phyloP scores from a whole-genome alignment of 345 rosid species.

The Draba incana region DNA sequence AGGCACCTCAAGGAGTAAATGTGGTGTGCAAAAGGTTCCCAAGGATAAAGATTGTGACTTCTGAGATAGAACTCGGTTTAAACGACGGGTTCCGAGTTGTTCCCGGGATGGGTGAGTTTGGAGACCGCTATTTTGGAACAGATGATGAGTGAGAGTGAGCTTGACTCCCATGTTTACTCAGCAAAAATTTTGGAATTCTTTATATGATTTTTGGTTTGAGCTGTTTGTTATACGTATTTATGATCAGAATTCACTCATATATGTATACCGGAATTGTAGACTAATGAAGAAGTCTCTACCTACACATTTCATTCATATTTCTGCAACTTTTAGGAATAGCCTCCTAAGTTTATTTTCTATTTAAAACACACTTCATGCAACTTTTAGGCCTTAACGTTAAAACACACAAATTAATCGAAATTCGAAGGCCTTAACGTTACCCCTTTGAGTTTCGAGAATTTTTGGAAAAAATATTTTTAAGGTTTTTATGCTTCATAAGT shows the following conservation, averaged over 20 bases:
- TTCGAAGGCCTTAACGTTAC: too few relatives aligned
- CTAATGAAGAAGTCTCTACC: not conserved
- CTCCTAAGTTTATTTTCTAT: too few relatives aligned
- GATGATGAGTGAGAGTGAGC: slow-evolving; percentile 59
- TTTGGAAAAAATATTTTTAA: too few relatives aligned
- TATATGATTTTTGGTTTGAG: not conserved
- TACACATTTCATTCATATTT: too few relatives aligned
- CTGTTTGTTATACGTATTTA: not conserved
- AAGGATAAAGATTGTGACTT: slow-evolving; percentile 90
- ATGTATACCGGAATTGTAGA: not conserved
- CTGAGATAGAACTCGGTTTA: slow-evolving; percentile 85
- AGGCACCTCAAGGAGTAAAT: slow-evolving; percentile 95
- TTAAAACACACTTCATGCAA: too few relatives aligned
- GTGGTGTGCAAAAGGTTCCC: slow-evolving; percentile 91
- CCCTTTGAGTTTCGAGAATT: too few relatives aligned
- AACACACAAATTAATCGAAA: too few relatives aligned
- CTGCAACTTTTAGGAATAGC: too few relatives aligned
- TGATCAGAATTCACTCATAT: slow-evolving; percentile 1
- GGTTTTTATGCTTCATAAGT: too few relatives aligned
- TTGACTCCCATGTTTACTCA: not conserved
- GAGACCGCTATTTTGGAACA: slow-evolving; percentile 93
- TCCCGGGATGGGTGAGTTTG: slow-evolving; percentile 97
- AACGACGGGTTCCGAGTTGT: slow-evolving; percentile 83
- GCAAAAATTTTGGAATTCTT: not conserved
- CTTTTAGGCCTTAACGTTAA: too few relatives aligned